Evolutionary conservation across 192 early-diverging fungal species (phyloP).

Genomic region (Coemansia sp.): DNA sequence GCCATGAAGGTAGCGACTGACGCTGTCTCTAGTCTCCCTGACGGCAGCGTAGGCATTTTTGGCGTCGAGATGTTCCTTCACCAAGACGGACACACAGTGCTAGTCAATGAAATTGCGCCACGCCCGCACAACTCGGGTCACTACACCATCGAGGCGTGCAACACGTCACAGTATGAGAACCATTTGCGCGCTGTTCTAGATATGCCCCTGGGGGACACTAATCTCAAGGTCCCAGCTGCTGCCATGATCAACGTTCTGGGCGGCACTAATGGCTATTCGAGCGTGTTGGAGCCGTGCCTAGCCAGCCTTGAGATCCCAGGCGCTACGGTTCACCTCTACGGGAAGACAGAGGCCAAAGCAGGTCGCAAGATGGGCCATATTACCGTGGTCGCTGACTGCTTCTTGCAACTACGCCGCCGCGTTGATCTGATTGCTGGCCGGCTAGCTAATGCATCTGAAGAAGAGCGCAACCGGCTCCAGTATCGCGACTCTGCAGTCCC

Average conservation of each 20-base stretch:
- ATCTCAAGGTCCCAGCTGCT: slow-evolving; percentile 87
- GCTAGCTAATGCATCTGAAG: slow-evolving; percentile 51
- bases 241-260: slow-evolving; percentile 98
- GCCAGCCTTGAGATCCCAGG: slow-evolving; percentile 77
- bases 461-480: slow-evolving; percentile 37
- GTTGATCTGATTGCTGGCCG: slow-evolving; percentile 64
- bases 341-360: slow-evolving; percentile 84
- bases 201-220: slow-evolving; percentile 84
- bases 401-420: slow-evolving; percentile 73
- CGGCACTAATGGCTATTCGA: slow-evolving; percentile 60
- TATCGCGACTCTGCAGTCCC: slow-evolving; percentile 20
- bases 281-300: slow-evolving; percentile 57
- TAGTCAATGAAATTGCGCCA: slow-evolving; percentile 98
- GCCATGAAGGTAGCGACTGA: slow-evolving; percentile 86
- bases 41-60: slow-evolving; percentile 87
- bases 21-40: slow-evolving; percentile 71
- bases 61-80: slow-evolving; percentile 99
- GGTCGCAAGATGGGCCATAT: slow-evolving; percentile 99
- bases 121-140: slow-evolving; percentile 99
- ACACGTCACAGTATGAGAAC: slow-evolving; percentile 98
- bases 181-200: slow-evolving; percentile 90
- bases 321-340: slow-evolving; percentile 92
- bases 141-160: slow-evolving; percentile 97
- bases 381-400: slow-evolving; percentile 86
- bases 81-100: slow-evolving; percentile 74